Percentiles rank a stretch among this genome's conserved stretches.
phyloP scores from a whole-genome alignment of 1,284 basidiomycete species.

The Puccinia coronata region DNA sequence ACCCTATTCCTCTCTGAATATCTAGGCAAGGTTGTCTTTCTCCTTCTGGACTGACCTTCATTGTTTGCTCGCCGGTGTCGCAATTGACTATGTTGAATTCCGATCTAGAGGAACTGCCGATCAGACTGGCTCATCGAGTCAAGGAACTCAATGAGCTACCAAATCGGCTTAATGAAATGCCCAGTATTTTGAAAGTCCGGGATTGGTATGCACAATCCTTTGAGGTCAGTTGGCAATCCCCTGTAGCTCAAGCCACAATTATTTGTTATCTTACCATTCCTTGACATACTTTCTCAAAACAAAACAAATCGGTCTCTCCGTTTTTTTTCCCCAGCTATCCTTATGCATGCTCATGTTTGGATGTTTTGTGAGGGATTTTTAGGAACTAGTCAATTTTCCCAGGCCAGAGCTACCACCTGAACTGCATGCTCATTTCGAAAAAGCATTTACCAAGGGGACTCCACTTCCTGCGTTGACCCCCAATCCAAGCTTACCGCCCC shows the following conservation, averaged over 20 bases:
- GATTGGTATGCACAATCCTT: conserved; percentile 99
- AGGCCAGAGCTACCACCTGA: conserved; percentile 70
- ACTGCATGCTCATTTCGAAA: conserved; percentile 68
- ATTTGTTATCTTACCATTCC: background rate
- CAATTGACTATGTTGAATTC: background rate
- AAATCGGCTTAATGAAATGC: conserved; percentile 86
- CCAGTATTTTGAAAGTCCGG: conserved; percentile 90
- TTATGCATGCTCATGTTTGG: background rate
- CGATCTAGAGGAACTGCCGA: conserved; percentile 78
- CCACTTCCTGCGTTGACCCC: conserved; percentile 69
- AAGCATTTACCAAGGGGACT: conserved; percentile 55
- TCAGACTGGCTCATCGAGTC: conserved; percentile 90
- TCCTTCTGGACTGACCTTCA: background rate
- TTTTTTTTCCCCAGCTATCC: background rate
- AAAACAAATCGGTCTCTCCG: background rate
- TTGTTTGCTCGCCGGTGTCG: conserved; percentile 12
- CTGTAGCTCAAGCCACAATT: background rate
- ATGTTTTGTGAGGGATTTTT: background rate
- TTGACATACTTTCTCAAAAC: background rate
- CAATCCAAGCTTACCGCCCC: conserved; percentile 67
- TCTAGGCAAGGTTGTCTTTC: background rate
- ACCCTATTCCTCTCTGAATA: conserved; percentile 51
- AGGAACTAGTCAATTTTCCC: conserved; percentile 87
- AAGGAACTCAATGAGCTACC: conserved; percentile 95
- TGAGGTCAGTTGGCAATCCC: conserved; percentile 67